Evolutionary conservation across 2,329 filamentous ascomycete genomes (phyloP).

Genomic region (Thelonectria discophora): DNA sequence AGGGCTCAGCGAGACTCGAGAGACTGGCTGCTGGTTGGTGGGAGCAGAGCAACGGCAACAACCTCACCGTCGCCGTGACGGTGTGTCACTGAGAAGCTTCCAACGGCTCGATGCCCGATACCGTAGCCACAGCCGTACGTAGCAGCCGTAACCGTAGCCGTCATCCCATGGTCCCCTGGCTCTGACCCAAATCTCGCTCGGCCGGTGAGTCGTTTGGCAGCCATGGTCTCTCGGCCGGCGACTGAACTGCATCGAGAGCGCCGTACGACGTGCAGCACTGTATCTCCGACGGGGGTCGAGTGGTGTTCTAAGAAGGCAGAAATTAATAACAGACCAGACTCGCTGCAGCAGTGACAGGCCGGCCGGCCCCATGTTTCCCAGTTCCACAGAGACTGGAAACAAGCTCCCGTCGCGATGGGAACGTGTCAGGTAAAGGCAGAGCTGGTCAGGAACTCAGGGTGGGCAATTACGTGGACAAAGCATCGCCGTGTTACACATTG

Average conservation of each 20-base stretch:
- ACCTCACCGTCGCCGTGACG: conserved; percentile 23
- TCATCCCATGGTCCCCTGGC: conserved; percentile 18
- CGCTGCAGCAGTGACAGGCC: neutral
- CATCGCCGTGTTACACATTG: conserved; percentile 2
- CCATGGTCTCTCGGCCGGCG: conserved; percentile 1
- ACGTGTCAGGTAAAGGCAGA: conserved; percentile 30
- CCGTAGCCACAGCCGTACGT: no score
- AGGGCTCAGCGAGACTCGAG: neutral
- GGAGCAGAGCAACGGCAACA: neutral
- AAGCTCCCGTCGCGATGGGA: conserved; percentile 26
- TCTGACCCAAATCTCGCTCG: conserved; percentile 27
- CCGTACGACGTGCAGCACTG: neutral
- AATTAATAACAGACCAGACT: neutral
- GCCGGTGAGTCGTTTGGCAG: conserved; percentile 23
- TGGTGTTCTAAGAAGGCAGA: neutral
- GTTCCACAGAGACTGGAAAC: conserved; percentile 12
- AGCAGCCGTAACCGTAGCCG: no score
- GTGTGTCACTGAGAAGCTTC: conserved; percentile 21
- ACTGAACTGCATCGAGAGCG: neutral
- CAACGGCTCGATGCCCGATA: neutral
- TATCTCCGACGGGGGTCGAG: neutral
- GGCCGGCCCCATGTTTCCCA: neutral
- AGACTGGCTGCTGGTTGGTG: neutral
- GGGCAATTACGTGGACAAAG: conserved; percentile 20
- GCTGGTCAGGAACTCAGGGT: neutral